Evolutionary conservation across 345 rosid species (phyloP), one percentile per base, ranked within the genome.

Genomic region (Erysimum cheiranthoides): DNA sequence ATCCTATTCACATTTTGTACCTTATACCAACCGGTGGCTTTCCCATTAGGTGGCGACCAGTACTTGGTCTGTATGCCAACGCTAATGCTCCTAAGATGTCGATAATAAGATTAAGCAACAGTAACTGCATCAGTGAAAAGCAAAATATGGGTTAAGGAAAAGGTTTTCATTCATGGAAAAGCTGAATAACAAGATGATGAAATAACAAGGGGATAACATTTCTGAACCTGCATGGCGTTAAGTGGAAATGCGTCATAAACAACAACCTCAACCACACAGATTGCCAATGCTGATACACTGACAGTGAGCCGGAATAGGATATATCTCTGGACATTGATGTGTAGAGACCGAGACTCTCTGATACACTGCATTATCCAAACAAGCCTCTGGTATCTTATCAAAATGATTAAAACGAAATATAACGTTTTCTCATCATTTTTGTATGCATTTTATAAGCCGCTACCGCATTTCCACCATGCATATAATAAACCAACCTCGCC

Each of bases 11-110:
- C 13, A 14, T 28, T 72, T 17, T 16, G 28, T 45, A 93, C 98
- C 93, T 91, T 81, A 87, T 83, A 74, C 97, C 96, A 64, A 91
- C 97, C 5, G 98, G 97, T 43, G 83, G 14, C 63, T 92, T 86
- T 18, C 75, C 82, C 98, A 93, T 91, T 51, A 93, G 91, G 34
- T 76, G 83, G 77, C 84, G 89, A 8, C 87, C 87, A 42, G 91
- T 4, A n/a, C 25, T 88, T 17, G 97, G 96, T 79, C 85, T 93
- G 8, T 96, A 91, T 53, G 91, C 93, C 84, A 93, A 78, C 43
- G 97, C 92, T n/a, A 93, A 88, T 46, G 98, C 93, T 75, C 97
- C 98, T 68, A 91, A 89, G 17, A 94, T 93, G 78, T 89, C 97
- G 87, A 87, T 86, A 80, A 88, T 88, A 40, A 91, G 91, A 79